Evolutionary conservation across 495 filamentous ascomycete genomes (phyloP), one percentile per base, ranked within the genome.

Genomic region (Podospora tetraspora): DNA sequence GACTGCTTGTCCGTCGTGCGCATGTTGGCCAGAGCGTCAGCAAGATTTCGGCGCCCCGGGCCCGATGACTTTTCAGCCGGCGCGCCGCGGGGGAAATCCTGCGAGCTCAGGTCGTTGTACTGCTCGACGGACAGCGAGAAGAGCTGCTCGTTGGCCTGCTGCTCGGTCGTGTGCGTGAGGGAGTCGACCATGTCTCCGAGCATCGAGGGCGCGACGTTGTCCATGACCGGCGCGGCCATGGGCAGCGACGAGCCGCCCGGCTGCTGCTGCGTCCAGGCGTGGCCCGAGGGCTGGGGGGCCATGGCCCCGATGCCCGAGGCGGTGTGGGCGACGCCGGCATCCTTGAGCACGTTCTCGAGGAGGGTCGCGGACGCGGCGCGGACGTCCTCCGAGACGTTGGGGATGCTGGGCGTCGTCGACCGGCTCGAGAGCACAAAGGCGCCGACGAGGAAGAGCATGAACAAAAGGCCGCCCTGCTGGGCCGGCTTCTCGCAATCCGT

Each of bases 361-460:
- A 99, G 89, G 34, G 89, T 90, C 63, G 94, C 92, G 23, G 94
- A 97, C 66, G 96, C 96, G 68, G 91, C 91, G 67, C 93, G 92
- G 66, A 98, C 90, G 72, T 97, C 94, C 67, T 97, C 92, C 22
- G 95, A 92, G 71, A 99, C 88, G 69, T 89, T 90, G 32, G 94
- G 94, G 72, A 97, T 88, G 70, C 80, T 87, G 71, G 72, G 89
- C 70, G 73, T 89, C 74, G 77, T 89, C 74, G 77, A 87, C 79
- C 82, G 77, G 81, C 94, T 96, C 59, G 94, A 97, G 64, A 94
- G 93, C 69, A 98, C 93, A 78, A 96, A 97, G 62, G 95, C 95
- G 73, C 95, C 95, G 74, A 96, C 94, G 67, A 99, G 91, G 69
- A 99, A 92, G 72, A 97, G 92, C 93, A 90, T 89, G 74, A 91